Percentiles rank a stretch among this genome's conserved stretches.
Conservation (phyloP, 2,329 filamentous ascomycete species). For the Arthroderma sp. region DNA sequence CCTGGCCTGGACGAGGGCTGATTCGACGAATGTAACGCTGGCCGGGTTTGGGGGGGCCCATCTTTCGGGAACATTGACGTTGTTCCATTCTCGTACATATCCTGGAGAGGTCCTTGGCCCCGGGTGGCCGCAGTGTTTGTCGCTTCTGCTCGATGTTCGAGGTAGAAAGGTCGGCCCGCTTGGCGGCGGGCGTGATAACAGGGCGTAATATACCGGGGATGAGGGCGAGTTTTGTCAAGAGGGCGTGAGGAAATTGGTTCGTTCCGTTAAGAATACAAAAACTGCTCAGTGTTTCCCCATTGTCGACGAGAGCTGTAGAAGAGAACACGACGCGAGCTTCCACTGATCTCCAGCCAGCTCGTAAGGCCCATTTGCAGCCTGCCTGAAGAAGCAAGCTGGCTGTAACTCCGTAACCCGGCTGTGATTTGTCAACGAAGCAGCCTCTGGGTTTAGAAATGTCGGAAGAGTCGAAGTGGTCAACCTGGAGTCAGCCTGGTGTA, state of each 20-base stretch:
- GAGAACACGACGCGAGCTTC: background rate
- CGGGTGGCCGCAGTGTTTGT: background rate
- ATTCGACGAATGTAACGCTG: background rate
- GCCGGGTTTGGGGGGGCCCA: background rate
- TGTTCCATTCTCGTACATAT: background rate
- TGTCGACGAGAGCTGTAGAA: too few relatives aligned
- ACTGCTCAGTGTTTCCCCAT: too few relatives aligned
- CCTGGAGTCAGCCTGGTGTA: background rate
- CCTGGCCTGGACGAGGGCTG: background rate
- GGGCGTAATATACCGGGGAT: background rate
- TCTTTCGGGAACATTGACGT: background rate
- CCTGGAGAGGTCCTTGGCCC: background rate
- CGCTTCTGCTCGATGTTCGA: background rate
- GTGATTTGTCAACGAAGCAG: background rate
- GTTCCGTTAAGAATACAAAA: too few relatives aligned
- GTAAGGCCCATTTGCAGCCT: background rate
- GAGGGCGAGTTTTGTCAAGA: background rate
- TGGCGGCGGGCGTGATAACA: background rate
- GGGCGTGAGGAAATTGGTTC: too few relatives aligned
- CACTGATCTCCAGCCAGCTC: background rate
- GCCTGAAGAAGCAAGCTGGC: background rate
- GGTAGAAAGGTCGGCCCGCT: background rate
- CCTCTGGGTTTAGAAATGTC: too few relatives aligned
- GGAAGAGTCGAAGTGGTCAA: background rate
- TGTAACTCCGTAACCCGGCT: too few relatives aligned